These are phyloP conservation scores for Epichloe gansuensis DNA, from an alignment of 2,329 filamentous ascomycete species.

Conservation along the genomic window DNA sequence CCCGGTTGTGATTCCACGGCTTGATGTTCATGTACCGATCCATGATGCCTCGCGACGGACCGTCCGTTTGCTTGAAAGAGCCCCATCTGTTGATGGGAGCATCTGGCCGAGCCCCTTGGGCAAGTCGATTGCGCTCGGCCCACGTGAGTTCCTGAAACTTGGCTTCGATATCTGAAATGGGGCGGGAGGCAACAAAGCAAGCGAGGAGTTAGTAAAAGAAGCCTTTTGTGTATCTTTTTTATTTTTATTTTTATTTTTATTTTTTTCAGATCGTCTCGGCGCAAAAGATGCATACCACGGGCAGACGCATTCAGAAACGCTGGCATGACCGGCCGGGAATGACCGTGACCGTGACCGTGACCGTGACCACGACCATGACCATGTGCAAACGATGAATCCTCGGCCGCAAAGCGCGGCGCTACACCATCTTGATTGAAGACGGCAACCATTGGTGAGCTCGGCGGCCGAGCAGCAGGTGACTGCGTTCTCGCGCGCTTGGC, in stretches of 20 bases:
- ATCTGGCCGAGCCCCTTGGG: slow-evolving; percentile 27
- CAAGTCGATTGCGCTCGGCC: slow-evolving; percentile 38
- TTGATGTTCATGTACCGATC: slow-evolving; percentile 88
- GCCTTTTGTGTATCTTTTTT: background rate
- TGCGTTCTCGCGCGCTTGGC: slow-evolving; percentile 34
- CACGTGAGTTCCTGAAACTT: slow-evolving; percentile 43
- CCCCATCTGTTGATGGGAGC: slow-evolving; percentile 22
- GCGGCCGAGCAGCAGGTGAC: slow-evolving; percentile 23
- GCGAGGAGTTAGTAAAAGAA: background rate
- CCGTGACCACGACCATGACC: background rate
- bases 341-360: background rate
- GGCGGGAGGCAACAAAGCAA: background rate
- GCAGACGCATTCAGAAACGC: slow-evolving; percentile 26
- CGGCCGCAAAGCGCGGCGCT: slow-evolving; percentile 14
- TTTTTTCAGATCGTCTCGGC: background rate
- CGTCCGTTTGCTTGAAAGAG: slow-evolving; percentile 22
- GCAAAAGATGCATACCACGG: slow-evolving; percentile 17
- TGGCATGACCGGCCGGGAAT: slow-evolving; percentile 21
- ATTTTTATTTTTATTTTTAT: too few species aligned
- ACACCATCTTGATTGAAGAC: slow-evolving; percentile 26
- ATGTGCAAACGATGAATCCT: slow-evolving; percentile 4
- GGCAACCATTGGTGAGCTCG: slow-evolving; percentile 18
- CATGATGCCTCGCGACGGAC: slow-evolving; percentile 26
- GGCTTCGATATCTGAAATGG: slow-evolving; percentile 30
- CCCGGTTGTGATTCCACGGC: slow-evolving; percentile 76